Conservation (phyloP, 371 early-diverging fungal species). For the Thermomucor indicae-seudaticae region DNA sequence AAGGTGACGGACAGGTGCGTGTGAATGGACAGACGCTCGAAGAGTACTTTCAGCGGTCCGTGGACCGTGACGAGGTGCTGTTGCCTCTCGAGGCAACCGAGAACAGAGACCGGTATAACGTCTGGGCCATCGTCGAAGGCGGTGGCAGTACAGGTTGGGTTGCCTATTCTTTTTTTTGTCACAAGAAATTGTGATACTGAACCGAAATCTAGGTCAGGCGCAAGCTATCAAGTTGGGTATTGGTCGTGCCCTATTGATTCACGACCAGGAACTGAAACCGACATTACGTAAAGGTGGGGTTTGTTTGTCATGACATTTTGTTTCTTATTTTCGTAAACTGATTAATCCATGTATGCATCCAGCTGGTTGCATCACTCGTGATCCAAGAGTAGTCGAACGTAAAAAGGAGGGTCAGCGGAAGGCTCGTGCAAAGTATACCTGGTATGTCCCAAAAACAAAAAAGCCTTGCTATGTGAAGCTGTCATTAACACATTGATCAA, state of each 20-base stretch:
- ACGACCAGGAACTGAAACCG: constrained; percentile 60
- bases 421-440: constrained; percentile 93
- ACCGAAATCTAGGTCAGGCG: constrained; percentile 64
- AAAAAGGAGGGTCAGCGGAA: constrained; percentile 96
- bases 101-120: constrained; percentile 75
- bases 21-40: constrained; percentile 82
- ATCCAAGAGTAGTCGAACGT: constrained; percentile 90
- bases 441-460: constrained; percentile 40
- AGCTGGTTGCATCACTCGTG: constrained; percentile 76
- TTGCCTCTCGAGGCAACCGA: constrained; percentile 73
- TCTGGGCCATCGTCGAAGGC: constrained; percentile 82
- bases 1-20: constrained; percentile 72
- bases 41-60: constrained; percentile 69
- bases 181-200: constrained; percentile 1
- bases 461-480: not conserved
- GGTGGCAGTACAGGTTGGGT: constrained; percentile 87
- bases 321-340: not conserved
- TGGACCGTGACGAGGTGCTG: constrained; percentile 67
- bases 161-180: too few species aligned
- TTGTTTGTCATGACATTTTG: not conserved
- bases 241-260: constrained; percentile 74
- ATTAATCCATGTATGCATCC: not conserved
- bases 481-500: not conserved
- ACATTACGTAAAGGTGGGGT: constrained; percentile 56
- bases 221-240: constrained; percentile 85